These are phyloP conservation scores for Capsella rubella DNA, from an alignment of 441 rosid genomes.

Conservation along the genomic window DNA sequence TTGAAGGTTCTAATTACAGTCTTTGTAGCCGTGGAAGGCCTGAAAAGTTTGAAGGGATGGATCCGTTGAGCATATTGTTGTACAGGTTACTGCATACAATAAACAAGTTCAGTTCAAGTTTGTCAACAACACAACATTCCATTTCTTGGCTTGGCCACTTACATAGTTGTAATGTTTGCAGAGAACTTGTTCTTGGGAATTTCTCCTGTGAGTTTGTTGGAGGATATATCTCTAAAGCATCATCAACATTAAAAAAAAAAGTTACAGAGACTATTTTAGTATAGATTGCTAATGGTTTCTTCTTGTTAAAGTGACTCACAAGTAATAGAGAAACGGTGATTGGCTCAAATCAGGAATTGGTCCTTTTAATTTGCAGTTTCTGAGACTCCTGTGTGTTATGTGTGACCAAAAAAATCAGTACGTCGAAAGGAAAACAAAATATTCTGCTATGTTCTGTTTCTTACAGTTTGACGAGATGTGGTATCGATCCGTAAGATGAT, in stretches of 20 bases:
- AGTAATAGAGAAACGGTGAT: slow-evolving; percentile 44
- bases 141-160: slow-evolving; percentile 35
- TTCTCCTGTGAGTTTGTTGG: slow-evolving; percentile 65
- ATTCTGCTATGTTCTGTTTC: slow-evolving; percentile 33
- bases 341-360: slow-evolving; percentile 73
- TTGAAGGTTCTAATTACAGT: slow-evolving; percentile 53
- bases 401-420: slow-evolving; percentile 39
- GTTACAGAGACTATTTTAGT: background rate
- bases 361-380: slow-evolving; percentile 77
- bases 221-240: slow-evolving; percentile 71
- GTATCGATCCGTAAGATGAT: slow-evolving; percentile 60
- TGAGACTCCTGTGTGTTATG: slow-evolving; percentile 72
- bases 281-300: slow-evolving; percentile 6
- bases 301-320: slow-evolving; percentile 28
- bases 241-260: background rate
- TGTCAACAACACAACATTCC: slow-evolving; percentile 16
- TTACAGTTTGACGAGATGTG: slow-evolving; percentile 72
- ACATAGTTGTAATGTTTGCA: slow-evolving; percentile 73
- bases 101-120: background rate
- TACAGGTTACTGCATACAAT: slow-evolving; percentile 61
- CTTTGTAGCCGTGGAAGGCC: slow-evolving; percentile 65
- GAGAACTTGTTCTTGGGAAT: slow-evolving; percentile 69
- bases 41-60: slow-evolving; percentile 69
- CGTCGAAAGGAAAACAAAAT: background rate
- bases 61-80: slow-evolving; percentile 67